Evolutionary conservation across 2,329 filamentous ascomycete genomes (phyloP).

Genomic region (Davidsoniella virescens): DNA sequence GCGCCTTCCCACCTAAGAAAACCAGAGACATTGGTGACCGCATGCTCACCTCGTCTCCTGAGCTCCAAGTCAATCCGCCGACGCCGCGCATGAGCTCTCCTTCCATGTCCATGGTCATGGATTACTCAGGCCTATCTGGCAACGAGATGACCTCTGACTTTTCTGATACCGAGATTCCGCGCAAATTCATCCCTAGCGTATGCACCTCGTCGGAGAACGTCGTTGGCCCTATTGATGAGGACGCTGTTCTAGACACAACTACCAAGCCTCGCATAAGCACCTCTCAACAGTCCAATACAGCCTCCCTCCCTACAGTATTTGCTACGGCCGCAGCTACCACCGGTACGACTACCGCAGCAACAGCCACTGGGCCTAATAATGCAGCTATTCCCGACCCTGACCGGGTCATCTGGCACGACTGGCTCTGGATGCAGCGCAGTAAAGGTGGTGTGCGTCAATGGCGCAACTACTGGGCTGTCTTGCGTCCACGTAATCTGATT

Average conservation of each 20-base stretch:
- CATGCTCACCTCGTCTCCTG: constrained; percentile 43
- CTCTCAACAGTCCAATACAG: not conserved
- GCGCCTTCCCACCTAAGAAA: constrained; percentile 11
- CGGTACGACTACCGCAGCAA: constrained; percentile 16
- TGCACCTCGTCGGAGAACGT: constrained; percentile 32
- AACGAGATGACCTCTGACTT: constrained; percentile 68
- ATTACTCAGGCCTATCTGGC: constrained; percentile 46
- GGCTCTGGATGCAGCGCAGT: constrained; percentile 69
- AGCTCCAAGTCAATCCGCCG: constrained; percentile 29
- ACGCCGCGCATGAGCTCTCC: constrained; percentile 24
- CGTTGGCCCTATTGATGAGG: constrained; percentile 23
- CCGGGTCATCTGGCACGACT: constrained; percentile 85
- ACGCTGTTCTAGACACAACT: constrained; percentile 12
- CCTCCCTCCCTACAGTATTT: not conserved
- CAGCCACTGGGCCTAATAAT: constrained; percentile 21
- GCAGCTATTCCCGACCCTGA: constrained; percentile 52
- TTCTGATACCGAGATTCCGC: constrained; percentile 49
- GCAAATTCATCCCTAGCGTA: constrained; percentile 12
- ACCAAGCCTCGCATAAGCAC: not conserved
- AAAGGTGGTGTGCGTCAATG: constrained; percentile 76
- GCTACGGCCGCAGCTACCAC: not conserved
- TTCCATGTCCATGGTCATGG: constrained; percentile 44
- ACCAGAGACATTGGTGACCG: constrained; percentile 22
- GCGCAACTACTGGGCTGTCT: constrained; percentile 88
- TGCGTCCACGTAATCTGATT: constrained; percentile 69